A percentile compares a stretch with the other conserved stretches of the same genome.
These are phyloP conservation scores for Yamadazyma pseudoaaseri DNA, from an alignment of 1,139 yeast genomes.

Conservation along the genomic window DNA sequence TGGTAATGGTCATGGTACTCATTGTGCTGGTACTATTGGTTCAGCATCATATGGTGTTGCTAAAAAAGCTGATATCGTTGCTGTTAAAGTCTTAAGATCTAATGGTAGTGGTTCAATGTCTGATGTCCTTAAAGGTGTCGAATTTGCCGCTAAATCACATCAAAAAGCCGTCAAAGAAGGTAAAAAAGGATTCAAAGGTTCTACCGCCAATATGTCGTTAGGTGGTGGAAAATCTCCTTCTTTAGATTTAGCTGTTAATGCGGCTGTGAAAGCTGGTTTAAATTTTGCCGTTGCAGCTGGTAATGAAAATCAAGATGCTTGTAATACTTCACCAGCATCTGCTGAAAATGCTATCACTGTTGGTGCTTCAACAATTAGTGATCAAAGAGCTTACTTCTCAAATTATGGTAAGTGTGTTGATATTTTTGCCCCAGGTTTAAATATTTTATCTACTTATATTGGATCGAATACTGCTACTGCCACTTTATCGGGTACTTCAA, in stretches of 20 bases:
- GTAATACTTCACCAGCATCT: slow-evolving; percentile 43
- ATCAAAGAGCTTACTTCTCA: slow-evolving; percentile 40
- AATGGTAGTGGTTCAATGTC: slow-evolving; percentile 42
- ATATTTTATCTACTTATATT: slow-evolving; percentile 39
- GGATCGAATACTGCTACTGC: slow-evolving; percentile 35
- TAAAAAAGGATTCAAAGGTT: slow-evolving; percentile 42
- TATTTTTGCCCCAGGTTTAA: slow-evolving; percentile 45
- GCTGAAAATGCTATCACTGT: slow-evolving; percentile 44
- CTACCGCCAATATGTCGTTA: slow-evolving; percentile 44
- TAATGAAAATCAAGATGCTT: slow-evolving; percentile 44
- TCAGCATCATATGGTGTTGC: slow-evolving; percentile 44
- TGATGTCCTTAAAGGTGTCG: slow-evolving; percentile 45
- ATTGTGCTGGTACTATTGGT: slow-evolving; percentile 48
- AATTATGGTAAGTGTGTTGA: slow-evolving; percentile 47
- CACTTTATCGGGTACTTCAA: slow-evolving; percentile 43
- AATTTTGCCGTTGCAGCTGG: slow-evolving; percentile 49
- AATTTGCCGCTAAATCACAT: slow-evolving; percentile 41
- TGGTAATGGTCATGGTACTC: slow-evolving; percentile 57
- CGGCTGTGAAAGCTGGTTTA: slow-evolving; percentile 41
- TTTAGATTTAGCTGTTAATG: slow-evolving; percentile 42
- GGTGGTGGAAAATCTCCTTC: slow-evolving; percentile 45
- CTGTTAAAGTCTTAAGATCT: slow-evolving; percentile 41
- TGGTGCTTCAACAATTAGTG: slow-evolving; percentile 40
- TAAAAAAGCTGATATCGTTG: slow-evolving; percentile 40
- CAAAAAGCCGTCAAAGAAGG: slow-evolving; percentile 25